Conservation (phyloP, 768 basidiomycete genomes). For the Paxillus ammoniavirescens region DNA sequence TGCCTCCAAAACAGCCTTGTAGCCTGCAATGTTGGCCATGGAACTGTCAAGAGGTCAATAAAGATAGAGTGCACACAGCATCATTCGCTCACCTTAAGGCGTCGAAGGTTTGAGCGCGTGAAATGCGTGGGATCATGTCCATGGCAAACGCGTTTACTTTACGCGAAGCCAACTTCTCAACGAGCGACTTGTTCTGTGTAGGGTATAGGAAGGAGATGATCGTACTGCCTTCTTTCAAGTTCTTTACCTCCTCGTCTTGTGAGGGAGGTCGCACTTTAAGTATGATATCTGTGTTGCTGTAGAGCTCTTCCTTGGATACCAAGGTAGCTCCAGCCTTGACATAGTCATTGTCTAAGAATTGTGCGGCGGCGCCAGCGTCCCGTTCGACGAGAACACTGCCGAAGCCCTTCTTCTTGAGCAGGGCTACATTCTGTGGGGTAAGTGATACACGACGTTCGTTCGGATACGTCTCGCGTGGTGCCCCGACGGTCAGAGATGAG, state of each 20-base stretch:
- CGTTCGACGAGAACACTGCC: conserved; percentile 67
- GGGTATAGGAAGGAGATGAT: conserved; percentile 85
- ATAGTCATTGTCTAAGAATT: conserved; percentile 83
- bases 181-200: conserved; percentile 71
- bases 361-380: conserved; percentile 66
- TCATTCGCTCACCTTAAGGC: conserved; percentile 61
- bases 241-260: conserved; percentile 56
- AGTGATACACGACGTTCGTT: conserved; percentile 79
- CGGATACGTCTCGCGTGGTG: conserved; percentile 74
- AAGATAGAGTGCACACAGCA: neutral
- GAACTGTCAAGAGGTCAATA: conserved; percentile 46
- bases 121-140: conserved; percentile 92
- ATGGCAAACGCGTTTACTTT: conserved; percentile 79
- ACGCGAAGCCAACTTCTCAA: conserved; percentile 65
- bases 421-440: conserved; percentile 73
- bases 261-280: conserved; percentile 84
- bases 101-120: conserved; percentile 87
- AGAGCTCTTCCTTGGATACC: conserved; percentile 71
- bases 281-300: conserved; percentile 68
- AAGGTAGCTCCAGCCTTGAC: conserved; percentile 74
- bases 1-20: conserved; percentile 89
- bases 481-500: conserved; percentile 69
- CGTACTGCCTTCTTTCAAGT: conserved; percentile 72
- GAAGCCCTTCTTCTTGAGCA: conserved; percentile 85
- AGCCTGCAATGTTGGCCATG: conserved; percentile 94